A percentile compares a stretch with the other conserved stretches of the same genome.
Conservation (phyloP, 1,284 basidiomycete species). For the Coniferiporia sulphurascens region DNA sequence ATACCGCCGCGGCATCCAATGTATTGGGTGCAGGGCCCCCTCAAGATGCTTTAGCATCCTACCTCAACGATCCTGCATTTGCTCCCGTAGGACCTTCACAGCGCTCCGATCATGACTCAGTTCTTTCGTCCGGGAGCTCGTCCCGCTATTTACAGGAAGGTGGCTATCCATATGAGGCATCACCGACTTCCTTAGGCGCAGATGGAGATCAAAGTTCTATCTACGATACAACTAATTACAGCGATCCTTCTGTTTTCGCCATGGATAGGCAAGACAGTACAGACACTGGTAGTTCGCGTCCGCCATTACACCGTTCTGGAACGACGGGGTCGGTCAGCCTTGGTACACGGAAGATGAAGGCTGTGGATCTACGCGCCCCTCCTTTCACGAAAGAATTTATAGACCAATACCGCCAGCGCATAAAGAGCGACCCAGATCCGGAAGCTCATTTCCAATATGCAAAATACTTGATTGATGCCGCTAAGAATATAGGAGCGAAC, state of each 20-base stretch:
- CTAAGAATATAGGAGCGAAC: conserved; percentile 78
- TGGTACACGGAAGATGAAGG: conserved; percentile 69
- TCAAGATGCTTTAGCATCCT: conserved; percentile 13
- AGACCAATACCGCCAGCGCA: conserved; percentile 93
- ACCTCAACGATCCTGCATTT: background rate
- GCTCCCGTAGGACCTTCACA: background rate
- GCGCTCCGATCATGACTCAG: background rate
- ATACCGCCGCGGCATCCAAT: conserved; percentile 73
- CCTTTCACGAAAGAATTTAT: conserved; percentile 96
- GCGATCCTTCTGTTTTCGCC: conserved; percentile 12
- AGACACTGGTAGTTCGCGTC: conserved; percentile 33
- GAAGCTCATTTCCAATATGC: conserved; percentile 98
- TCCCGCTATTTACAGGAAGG: background rate
- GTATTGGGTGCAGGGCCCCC: conserved; percentile 58
- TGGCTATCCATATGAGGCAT: background rate
- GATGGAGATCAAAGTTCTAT: conserved; percentile 12
- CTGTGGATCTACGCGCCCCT: conserved; percentile 81
- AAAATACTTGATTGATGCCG: conserved; percentile 99
- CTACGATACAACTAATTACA: conserved; percentile 2
- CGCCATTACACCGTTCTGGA: conserved; percentile 49
- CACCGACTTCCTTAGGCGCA: background rate
- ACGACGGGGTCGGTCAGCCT: conserved; percentile 54
- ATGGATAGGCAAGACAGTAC: conserved; percentile 3
- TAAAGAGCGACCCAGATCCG: conserved; percentile 97
- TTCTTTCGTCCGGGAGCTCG: background rate